Base-by-base conservation (phyloP, 352 stramenopile species). In the Phytophthora fragariae region DNA sequence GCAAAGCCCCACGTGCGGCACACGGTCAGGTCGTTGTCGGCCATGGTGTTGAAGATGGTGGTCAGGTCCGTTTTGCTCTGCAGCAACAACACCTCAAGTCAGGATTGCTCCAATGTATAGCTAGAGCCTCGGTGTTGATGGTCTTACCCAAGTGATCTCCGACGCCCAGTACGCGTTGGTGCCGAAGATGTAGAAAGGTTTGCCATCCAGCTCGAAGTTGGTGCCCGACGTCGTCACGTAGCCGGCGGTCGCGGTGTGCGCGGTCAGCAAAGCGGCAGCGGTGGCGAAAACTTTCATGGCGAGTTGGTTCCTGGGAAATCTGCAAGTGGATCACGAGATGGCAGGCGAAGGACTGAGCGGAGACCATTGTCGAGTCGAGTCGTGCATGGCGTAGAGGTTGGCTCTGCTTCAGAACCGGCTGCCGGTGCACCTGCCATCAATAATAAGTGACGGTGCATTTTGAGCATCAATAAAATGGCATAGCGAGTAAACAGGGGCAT, bases 131-230 rank as follows among this genome's bases (percentile, higher is more conserved):
- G 3, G 17, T 17, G 37, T 46, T 14, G 17, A 17, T 2, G 24
- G 24, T n/a, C 57, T 70, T 33, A 79, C 72, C 73, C 73, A 80
- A 47, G 66, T 70, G 63, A 68, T 80, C 52, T 70, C 57, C 1
- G 73, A 76, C 17, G 73, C 68, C 73, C 73, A 80, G 63, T 80
- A 80, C 3, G 73, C 68, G 52, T 80, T 80, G 17, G 73, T 80
- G 49, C 73, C 73, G 39, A 80, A 77, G 35, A 77, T 55, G 70
- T 81, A 78, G 65, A 81, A 77, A 37, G 70, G 65, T 2, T 61
- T 56, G 57, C 74, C 74, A 53, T 81, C 74, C 31, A 75, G 29
- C 50, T 77, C 46, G 53, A 81, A 81, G 21, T 50, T 74, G 2
- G 70, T 77, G 57, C 61, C 70, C 27, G 74, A 81, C 41, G 74